Evolutionary conservation across 139 green algal genomes (phyloP), one percentile per base, ranked within the genome.

Genomic region (Tetradesmus obliquus): DNA sequence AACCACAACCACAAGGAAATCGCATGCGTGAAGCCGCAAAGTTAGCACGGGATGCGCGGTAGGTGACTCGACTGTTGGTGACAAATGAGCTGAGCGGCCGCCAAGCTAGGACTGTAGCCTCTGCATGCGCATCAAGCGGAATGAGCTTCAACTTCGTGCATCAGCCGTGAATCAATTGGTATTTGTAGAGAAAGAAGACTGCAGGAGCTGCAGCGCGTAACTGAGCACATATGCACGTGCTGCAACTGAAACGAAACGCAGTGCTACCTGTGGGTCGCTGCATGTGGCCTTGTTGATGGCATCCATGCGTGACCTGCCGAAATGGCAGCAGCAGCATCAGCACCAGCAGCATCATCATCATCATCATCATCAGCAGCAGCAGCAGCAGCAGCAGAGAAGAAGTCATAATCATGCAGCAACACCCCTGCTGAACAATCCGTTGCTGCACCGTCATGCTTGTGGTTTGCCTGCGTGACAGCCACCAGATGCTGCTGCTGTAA

Each of bases 241-340:
- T 82, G 24, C 15, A 55, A n/a, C 13, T 82, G 13, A 54, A 5
- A 3, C n/a, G 1, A 0, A 79, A 60, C 55, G 54, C 1, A 9
- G 57, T 17, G 60, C 76, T 58, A 95, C 93, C 82, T 94, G 90
- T 22, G 57, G 62, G 90, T 97, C 94, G 53, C 92, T 54, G 15
- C 88, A 81, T 2, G 82, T 90, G 9, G 92, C 90, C 5, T 24
- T 54, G 87, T 98, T 98, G 91, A 98, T 98, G 60, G 71, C 72
- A 1, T 88, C 57, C 94, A 97, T 97, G 58, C 58, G 58, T 19
- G 76, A 79, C 12, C 82, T 72, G 82, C 19, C 32, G 32, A 45
- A 45, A 0, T 45, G 32, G 32, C 32, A 58, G 22, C 80, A 60
- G 79, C 79, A 45, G 0, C 32, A 45, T 0, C 32, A 45, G 0